A percentile compares a stretch with the other conserved stretches of the same genome.
phyloP scores from a whole-genome alignment of 1,284 basidiomycete genomes.

The Heterobasidion parviporum region DNA sequence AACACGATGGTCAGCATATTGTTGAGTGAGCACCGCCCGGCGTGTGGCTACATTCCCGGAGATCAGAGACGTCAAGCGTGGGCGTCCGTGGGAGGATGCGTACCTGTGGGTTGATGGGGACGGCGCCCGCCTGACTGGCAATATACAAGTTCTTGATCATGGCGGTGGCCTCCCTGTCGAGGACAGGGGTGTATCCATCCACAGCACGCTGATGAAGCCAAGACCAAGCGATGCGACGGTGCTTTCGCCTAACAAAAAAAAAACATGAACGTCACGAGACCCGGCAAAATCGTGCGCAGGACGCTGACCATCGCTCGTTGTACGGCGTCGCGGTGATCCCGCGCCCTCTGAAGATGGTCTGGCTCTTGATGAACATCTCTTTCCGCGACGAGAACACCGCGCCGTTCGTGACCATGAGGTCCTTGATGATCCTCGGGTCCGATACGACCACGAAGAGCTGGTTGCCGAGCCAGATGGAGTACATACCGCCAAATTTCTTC shows the following conservation, averaged over 20 bases:
- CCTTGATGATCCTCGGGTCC: slow-evolving; percentile 30
- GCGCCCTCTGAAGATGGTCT: slow-evolving; percentile 29
- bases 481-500: slow-evolving; percentile 26
- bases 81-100: not conserved
- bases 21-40: slow-evolving; percentile 24
- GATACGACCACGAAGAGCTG: slow-evolving; percentile 35
- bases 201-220: slow-evolving; percentile 25
- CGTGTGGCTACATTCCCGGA: slow-evolving; percentile 11
- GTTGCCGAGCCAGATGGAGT: slow-evolving; percentile 32
- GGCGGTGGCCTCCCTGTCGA: slow-evolving; percentile 28
- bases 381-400: slow-evolving; percentile 33
- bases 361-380: slow-evolving; percentile 33
- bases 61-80: not conserved
- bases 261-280: not conserved
- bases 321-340: slow-evolving; percentile 34
- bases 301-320: slow-evolving; percentile 27
- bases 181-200: slow-evolving; percentile 20
- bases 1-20: slow-evolving; percentile 31
- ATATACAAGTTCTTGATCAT: slow-evolving; percentile 26
- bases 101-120: slow-evolving; percentile 26
- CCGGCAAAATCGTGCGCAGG: not conserved
- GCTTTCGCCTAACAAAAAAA: slow-evolving; percentile 24
- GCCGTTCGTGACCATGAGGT: slow-evolving; percentile 35
- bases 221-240: slow-evolving; percentile 27
- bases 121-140: slow-evolving; percentile 19